Base-by-base conservation (phyloP, 139 green algal genomes). In the Chlamydomonas incerta region DNA sequence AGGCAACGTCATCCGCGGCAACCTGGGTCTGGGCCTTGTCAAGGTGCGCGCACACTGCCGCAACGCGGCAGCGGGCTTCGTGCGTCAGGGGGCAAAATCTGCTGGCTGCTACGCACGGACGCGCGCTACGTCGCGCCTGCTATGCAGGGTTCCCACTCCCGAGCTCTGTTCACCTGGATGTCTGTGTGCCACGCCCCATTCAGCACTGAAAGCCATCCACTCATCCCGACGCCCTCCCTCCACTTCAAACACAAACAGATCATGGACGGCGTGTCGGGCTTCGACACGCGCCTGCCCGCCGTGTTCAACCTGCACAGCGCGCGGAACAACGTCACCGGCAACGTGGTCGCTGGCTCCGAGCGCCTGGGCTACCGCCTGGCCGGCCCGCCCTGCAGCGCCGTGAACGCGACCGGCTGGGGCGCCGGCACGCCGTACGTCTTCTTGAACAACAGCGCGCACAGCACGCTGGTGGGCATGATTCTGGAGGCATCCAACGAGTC, bases 301-400 rank as follows among this genome's bases (percentile, higher is more conserved):
- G 10, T 26, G 37, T 76, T 76, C 70, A 24, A 13, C 41, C 15
- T 76, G 18, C 23, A n/a, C 26, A 28, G 33, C 14, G 41, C 70
- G 23, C 15, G 4, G 21, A 92, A 90, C 81, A 74, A 33, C 35
- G 70, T 94, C 8, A n/a, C 8, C 10, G 80, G 80, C 74, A 94
- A 94, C 70, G 82, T 90, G 57, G 91, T 86, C 10, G 91, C 89
- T 20, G 91, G 91, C 31, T 83, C 46, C 15, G 89, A 94, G 34
- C 91, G 91, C 63, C 31, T 91, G 24, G 91, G 89, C 29, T 93
- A 88, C 80, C 35, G 9, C 2, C 41, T 62, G 37, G 4, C 2
- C 26, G 70, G 70, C 17, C 70, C 41, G 24, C 70, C 70, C 41
- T 76, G 70, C 70, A 62, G 21, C 41, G 70, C 41, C 31, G 3